Conservation (phyloP, 345 rosid species). For the Citrus mangshanensis region DNA sequence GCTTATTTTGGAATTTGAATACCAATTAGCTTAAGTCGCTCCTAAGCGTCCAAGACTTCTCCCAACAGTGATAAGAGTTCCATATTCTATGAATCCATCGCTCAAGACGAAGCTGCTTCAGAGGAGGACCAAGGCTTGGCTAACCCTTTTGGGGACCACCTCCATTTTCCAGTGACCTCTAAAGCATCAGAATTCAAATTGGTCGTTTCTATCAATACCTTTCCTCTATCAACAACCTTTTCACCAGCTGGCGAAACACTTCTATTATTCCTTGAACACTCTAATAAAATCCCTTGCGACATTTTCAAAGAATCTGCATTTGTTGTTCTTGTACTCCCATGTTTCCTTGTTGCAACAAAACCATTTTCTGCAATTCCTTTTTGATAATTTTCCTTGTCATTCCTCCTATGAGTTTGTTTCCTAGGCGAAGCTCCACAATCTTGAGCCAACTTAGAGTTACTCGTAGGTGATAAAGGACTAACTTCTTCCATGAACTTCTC, state of each 20-base stretch:
- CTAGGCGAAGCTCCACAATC: slow-evolving; percentile 3
- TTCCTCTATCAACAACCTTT: slow-evolving; percentile 30
- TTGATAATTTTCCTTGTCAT: slow-evolving; percentile 30
- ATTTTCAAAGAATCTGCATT: slow-evolving; percentile 19
- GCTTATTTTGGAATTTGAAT: not conserved
- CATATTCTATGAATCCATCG: slow-evolving; percentile 56
- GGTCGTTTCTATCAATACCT: slow-evolving; percentile 46
- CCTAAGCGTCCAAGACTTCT: not conserved
- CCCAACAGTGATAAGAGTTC: slow-evolving; percentile 6
- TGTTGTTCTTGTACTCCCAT: slow-evolving; percentile 18
- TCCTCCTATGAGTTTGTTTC: slow-evolving; percentile 12
- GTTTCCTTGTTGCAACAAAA: slow-evolving; percentile 52
- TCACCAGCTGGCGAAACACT: slow-evolving; percentile 3
- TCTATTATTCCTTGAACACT: slow-evolving; percentile 28
- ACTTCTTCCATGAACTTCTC: slow-evolving; percentile 10
- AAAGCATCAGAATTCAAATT: slow-evolving; percentile 28
- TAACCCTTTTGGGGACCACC: slow-evolving; percentile 77
- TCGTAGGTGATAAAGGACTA: not conserved
- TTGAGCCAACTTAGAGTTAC: not conserved
- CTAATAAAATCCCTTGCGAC: slow-evolving; percentile 21
- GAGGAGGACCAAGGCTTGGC: slow-evolving; percentile 56
- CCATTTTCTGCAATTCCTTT: slow-evolving; percentile 31
- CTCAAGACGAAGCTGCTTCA: slow-evolving; percentile 87
- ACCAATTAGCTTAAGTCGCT: too few species aligned
- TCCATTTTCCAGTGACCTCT: slow-evolving; percentile 66